Evolutionary conservation across 2,329 filamentous ascomycete species (phyloP).

Genomic region (Fusarium hostae): DNA sequence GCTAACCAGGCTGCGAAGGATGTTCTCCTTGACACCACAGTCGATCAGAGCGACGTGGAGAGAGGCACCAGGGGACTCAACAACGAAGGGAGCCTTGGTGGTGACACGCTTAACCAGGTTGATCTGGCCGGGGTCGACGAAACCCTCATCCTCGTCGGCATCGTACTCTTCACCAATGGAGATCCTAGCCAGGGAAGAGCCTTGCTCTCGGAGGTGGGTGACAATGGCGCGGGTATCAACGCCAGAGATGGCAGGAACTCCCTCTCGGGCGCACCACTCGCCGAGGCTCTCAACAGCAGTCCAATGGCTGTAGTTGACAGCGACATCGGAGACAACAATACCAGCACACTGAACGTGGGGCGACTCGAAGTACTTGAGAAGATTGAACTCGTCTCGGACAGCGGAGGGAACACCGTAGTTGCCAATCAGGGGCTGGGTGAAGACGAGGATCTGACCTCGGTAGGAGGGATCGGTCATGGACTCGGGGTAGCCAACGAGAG

Average conservation of each 20-base stretch:
- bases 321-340: constrained; percentile 95
- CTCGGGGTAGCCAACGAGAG: constrained; percentile 96
- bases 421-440: constrained; percentile 96
- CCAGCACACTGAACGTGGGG: constrained; percentile 97
- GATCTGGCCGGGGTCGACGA: constrained; percentile 93
- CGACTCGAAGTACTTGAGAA: constrained; percentile 98
- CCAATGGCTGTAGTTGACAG: constrained; percentile 96
- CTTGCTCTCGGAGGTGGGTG: constrained; percentile 93
- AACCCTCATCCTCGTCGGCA: constrained; percentile 96
- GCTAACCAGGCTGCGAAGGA: constrained; percentile 90
- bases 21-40: constrained; percentile 99
- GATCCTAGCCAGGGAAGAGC: constrained; percentile 94
- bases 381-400: constrained; percentile 85
- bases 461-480: constrained; percentile 90
- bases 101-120: constrained; percentile 96
- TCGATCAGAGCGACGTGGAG: constrained; percentile 95
- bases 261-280: constrained; percentile 96
- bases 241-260: constrained; percentile 93
- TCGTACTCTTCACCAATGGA: constrained; percentile 98
- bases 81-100: constrained; percentile 98
- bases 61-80: constrained; percentile 83
- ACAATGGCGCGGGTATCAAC: constrained; percentile 98
- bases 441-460: constrained; percentile 95
- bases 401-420: constrained; percentile 97
- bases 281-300: constrained; percentile 94